A percentile compares a stretch with the other conserved stretches of the same genome.
Evolutionary conservation across 164 flowering plant genomes (phyloP).

Genomic region (Taxillus chinensis): DNA sequence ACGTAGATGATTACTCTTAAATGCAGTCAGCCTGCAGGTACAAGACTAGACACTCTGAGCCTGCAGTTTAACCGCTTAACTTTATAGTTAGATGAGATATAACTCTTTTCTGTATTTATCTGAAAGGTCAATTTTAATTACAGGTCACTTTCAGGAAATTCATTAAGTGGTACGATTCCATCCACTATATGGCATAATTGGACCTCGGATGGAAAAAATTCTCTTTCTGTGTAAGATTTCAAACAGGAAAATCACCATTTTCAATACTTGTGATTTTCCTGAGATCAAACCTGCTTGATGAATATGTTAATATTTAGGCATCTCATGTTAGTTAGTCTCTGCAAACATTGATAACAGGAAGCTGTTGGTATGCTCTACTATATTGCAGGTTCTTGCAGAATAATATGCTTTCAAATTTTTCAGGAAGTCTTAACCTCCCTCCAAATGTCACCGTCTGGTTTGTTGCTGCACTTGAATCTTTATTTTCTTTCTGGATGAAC

Average conservation of each 20-base stretch:
- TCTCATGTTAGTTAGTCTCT: no score
- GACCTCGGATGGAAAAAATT: constrained; percentile 25
- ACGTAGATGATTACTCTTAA: no score
- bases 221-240: constrained; percentile 42
- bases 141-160: constrained; percentile 69
- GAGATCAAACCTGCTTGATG: no score
- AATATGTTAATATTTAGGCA: no score
- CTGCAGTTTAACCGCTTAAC: no score
- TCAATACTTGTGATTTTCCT: not conserved
- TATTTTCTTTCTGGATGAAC: not conserved
- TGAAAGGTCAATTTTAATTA: constrained; percentile 4
- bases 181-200: constrained; percentile 53
- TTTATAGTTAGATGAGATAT: no score
- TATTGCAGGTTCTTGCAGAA: constrained; percentile 57
- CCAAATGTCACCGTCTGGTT: constrained; percentile 62
- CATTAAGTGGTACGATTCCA: constrained; percentile 52
- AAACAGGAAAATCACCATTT: not conserved
- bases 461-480: constrained; percentile 17
- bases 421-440: constrained; percentile 35
- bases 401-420: constrained; percentile 42
- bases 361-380: not conserved
- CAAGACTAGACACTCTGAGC: no score
- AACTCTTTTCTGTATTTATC: not conserved
- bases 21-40: no score
- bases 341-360: no score